phyloP scores from a whole-genome alignment of 202 grass and related monocot species.

The Brachypodium distachyon region DNA sequence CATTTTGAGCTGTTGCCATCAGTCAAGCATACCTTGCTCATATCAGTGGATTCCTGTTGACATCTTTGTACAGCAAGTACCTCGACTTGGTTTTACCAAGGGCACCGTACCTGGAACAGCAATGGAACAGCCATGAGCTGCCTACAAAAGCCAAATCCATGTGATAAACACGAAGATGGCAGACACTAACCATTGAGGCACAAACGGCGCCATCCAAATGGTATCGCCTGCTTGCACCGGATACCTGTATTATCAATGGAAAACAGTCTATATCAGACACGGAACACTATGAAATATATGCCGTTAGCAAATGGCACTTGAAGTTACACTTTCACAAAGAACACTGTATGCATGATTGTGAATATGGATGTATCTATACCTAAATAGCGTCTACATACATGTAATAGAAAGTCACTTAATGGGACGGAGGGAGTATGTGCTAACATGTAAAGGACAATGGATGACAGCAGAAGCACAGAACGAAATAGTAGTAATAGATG shows the following conservation, averaged over 20 bases:
- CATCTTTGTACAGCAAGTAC: conserved; percentile 96
- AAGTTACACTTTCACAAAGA: neutral
- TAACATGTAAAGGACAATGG: neutral
- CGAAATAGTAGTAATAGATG: neutral
- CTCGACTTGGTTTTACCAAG: conserved; percentile 79
- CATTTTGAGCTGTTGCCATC: neutral
- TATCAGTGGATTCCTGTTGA: conserved; percentile 77
- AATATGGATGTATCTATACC: no score
- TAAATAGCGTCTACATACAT: no score
- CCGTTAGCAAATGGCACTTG: neutral
- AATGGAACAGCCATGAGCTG: conserved; percentile 17
- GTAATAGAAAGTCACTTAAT: no score
- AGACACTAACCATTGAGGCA: conserved; percentile 77
- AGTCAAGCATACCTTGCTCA: conserved; percentile 19
- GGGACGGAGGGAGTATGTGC: no score
- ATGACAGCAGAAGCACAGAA: neutral
- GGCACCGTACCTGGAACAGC: conserved; percentile 69
- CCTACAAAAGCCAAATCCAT: conserved; percentile 14
- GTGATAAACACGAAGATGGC: conserved; percentile 7
- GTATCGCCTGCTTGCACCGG: conserved; percentile 84
- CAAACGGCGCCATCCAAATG: conserved; percentile 98
- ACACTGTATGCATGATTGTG: neutral
- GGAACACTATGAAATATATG: neutral
- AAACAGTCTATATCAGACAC: neutral
- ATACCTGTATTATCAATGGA: conserved; percentile 53